Conservation (phyloP, 345 rosid species). For the Euphorbia pulcherrima region DNA sequence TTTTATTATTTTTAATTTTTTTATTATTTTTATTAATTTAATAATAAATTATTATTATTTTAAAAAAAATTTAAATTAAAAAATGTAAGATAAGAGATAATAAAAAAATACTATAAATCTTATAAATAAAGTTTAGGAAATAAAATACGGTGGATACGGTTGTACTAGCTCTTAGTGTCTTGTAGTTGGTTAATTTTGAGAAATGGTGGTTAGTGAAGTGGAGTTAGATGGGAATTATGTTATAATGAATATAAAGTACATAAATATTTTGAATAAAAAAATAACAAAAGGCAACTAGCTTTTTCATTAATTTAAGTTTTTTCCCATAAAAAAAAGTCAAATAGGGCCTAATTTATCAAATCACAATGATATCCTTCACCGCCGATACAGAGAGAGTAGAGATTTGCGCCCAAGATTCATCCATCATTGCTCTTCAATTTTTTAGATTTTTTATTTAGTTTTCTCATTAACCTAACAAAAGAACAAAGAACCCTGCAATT, state of each 20-base stretch:
- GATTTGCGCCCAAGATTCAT: too few relatives aligned
- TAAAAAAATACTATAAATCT: constrained; percentile 37
- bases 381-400: too few relatives aligned
- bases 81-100: constrained; percentile 46
- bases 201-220: constrained; percentile 48
- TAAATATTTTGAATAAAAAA: constrained; percentile 11
- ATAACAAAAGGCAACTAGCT: constrained; percentile 44
- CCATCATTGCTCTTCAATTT: too few relatives aligned
- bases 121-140: too few relatives aligned
- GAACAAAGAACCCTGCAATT: constrained; percentile 9
- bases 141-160: too few relatives aligned
- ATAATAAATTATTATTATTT: too few relatives aligned
- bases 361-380: constrained; percentile 35
- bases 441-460: too few relatives aligned
- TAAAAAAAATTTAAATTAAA: too few relatives aligned
- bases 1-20: too few relatives aligned
- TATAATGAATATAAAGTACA: not conserved
- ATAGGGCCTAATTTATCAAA: constrained; percentile 59
- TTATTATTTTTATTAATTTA: too few relatives aligned
- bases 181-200: constrained; percentile 54
- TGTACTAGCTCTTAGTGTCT: too few relatives aligned
- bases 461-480: not conserved
- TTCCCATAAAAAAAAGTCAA: constrained; percentile 48
- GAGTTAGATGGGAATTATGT: constrained; percentile 7
- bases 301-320: constrained; percentile 17